These are phyloP conservation scores for Scolecobasidium constrictum DNA, from an alignment of 2,329 filamentous ascomycete genomes.

Conservation along the genomic window DNA sequence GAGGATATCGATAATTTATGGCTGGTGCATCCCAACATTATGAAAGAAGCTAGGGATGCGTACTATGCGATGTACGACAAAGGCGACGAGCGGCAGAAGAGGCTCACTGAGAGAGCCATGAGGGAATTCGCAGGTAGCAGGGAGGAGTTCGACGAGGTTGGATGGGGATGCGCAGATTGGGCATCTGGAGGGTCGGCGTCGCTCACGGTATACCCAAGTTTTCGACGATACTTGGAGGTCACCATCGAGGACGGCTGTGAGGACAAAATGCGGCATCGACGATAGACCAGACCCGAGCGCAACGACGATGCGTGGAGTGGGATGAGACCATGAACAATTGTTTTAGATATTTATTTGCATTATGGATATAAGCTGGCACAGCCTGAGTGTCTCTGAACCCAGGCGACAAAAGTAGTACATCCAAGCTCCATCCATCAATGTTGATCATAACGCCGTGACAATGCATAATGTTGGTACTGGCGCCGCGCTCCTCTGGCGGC, in stretches of 20 bases:
- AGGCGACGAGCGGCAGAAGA: conserved; percentile 11
- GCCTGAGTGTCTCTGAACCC: not conserved
- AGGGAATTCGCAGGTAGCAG: conserved; percentile 12
- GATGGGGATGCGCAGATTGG: conserved; percentile 12
- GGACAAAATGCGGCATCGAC: no score
- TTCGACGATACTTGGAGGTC: not conserved
- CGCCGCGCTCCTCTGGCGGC: no score
- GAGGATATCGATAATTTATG: conserved; percentile 11
- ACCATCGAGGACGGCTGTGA: not conserved
- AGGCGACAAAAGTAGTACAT: not conserved
- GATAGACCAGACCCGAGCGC: no score
- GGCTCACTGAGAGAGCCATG: conserved; percentile 11
- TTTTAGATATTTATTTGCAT: not conserved
- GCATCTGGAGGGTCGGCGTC: conserved; percentile 9
- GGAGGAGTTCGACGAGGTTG: conserved; percentile 11
- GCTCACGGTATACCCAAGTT: conserved; percentile 6
- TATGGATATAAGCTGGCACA: not conserved
- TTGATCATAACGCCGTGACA: not conserved
- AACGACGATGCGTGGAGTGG: no score
- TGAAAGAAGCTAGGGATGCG: conserved; percentile 6
- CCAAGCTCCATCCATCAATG: not conserved
- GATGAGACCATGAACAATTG: no score
- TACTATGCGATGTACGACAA: conserved; percentile 12
- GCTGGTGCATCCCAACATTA: conserved; percentile 11
- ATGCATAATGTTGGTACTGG: not conserved